Evolutionary conservation across 805 yeast genomes (phyloP), one percentile per base, ranked within the genome.

Genomic region (Ogataea henricii): DNA sequence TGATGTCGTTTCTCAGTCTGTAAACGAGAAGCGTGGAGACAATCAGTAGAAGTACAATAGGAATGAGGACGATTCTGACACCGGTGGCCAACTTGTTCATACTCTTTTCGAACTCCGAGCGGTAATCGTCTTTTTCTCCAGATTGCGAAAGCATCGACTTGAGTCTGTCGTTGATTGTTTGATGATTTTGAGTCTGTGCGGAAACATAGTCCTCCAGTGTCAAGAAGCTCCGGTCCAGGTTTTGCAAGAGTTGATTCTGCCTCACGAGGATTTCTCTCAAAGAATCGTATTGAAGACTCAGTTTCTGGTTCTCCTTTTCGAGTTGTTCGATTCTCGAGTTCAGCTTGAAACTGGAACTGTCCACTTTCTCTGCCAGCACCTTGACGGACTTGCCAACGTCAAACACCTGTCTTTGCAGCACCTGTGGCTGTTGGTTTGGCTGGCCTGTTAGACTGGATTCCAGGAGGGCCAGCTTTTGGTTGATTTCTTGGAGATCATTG

Each of bases 1-100:
- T 82, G 47, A 83, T 80, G 53, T 83, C 87, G 53, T 72, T 79
- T 67, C 86, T 77, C 36, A 83, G 65, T 59, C 79, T 73, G 61
- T 74, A 76, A 18, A 81, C 73, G 51, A 78, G 69, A 29, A 74
- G 62, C 16, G 76, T 70, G 46, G 81, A 66, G 1, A 71, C 64
- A 3, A 72, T 52, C 22, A 77, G 54, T 4, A 74, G 65, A 8
- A 70, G 45, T 8, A 74, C 58, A 17, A 79, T 60, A 2, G 78
- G 75, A 18, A 78, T 53, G 46, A 65, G 49, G 22, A 62, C 45
- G 9, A 60, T 37, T 45, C 58, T 62, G 22, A 62, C 43, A 16
- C 52, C 47, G 12, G 56, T 47, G 12, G 52, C 47, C 22, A 58
- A 26, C 22, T 46, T 46, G 43, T 47, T 50, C 44, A 58, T 18